Conservation (phyloP, 176 grass and related monocot species). For the Carex scoparia region DNA sequence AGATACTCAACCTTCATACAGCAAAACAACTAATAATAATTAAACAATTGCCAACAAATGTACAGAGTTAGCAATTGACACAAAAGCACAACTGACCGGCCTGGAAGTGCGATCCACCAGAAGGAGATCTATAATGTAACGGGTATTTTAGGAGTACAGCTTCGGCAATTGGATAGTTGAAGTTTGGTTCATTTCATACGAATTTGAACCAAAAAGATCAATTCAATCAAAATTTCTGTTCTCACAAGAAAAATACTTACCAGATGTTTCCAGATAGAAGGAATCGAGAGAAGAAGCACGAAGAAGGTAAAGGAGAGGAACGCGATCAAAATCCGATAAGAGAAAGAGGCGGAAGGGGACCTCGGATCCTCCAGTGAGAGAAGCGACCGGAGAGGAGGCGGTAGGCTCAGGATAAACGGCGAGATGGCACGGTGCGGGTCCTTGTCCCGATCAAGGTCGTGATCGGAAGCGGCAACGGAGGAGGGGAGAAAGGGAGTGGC, state of each 20-base stretch:
- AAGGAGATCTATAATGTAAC: neutral
- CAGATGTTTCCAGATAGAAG: constrained; percentile 67
- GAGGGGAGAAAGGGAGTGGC: constrained; percentile 43
- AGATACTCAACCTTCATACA: neutral
- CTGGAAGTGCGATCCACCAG: neutral
- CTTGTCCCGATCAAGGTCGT: constrained; percentile 45
- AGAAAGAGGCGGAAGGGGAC: constrained; percentile 38
- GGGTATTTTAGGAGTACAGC: neutral
- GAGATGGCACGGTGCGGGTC: constrained; percentile 37
- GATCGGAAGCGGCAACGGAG: constrained; percentile 33
- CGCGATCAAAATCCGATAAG: constrained; percentile 67
- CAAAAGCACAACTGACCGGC: neutral
- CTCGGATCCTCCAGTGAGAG: constrained; percentile 65
- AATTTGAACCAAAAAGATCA: neutral
- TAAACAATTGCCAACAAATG: neutral
- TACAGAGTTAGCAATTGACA: neutral
- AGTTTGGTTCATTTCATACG: neutral
- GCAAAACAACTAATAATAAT: neutral
- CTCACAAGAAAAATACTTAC: constrained; percentile 36
- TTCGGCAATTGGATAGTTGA: neutral
- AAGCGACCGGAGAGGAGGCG: constrained; percentile 47
- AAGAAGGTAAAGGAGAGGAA: constrained; percentile 50
- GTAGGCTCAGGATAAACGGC: constrained; percentile 42
- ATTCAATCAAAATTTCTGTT: neutral
- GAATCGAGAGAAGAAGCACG: constrained; percentile 36